phyloP scores from a whole-genome alignment of 805 yeast species.

The Saccharomyces kudriavzevii region DNA sequence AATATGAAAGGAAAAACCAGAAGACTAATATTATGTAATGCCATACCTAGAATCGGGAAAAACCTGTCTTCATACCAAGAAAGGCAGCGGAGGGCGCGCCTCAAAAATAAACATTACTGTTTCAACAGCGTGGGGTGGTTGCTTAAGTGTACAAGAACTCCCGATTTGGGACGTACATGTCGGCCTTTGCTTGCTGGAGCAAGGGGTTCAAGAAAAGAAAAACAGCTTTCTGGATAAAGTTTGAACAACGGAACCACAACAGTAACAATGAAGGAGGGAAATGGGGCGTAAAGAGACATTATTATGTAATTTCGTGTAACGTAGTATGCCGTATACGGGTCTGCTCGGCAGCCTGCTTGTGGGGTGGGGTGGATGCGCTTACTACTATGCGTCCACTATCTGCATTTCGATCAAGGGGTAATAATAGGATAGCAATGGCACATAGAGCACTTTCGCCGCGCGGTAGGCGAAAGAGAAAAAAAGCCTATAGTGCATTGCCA shows the following conservation, averaged over 20 bases:
- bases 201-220: not conserved
- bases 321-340: not conserved
- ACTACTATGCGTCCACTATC: not conserved
- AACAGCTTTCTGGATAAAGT: not conserved
- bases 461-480: not conserved
- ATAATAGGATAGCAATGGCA: not conserved
- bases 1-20: not conserved
- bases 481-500: not conserved
- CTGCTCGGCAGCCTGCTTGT: not conserved
- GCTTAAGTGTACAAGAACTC: not conserved
- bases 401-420: not conserved
- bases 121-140: not conserved
- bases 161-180: not conserved
- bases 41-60: not conserved
- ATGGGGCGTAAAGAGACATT: not conserved
- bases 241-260: not conserved
- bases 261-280: not conserved
- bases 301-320: not conserved
- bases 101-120: not conserved
- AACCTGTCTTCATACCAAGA: not conserved
- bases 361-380: not conserved
- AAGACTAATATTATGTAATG: not conserved
- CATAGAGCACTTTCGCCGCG: not conserved
- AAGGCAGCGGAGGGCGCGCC: not conserved
- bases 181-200: not conserved